Conservation (phyloP, 345 rosid genomes). For the Aquilaria sinensis region DNA sequence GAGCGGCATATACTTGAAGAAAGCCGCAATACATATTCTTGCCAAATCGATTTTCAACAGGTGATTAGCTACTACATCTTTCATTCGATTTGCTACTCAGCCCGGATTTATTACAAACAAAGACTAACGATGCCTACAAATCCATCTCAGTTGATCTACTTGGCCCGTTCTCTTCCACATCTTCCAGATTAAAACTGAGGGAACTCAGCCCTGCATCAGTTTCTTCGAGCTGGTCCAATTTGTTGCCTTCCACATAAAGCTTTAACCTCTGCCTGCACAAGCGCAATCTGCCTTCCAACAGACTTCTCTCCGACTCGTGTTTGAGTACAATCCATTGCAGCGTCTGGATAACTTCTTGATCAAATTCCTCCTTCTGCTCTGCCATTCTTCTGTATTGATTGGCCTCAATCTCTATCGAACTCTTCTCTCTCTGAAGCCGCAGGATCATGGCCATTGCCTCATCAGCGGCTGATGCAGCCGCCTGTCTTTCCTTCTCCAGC, state of each 20-base stretch:
- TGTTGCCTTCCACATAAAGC: slow-evolving; percentile 19
- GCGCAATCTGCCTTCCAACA: slow-evolving; percentile 30
- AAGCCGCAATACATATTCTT: too few species aligned
- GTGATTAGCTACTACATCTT: too few species aligned
- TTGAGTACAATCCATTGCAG: slow-evolving; percentile 47
- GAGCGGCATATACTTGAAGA: too few species aligned
- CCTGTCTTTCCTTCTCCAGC: slow-evolving; percentile 70
- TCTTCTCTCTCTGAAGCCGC: slow-evolving; percentile 67
- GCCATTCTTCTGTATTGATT: slow-evolving; percentile 49
- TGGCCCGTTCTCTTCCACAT: slow-evolving; percentile 10
- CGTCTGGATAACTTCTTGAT: slow-evolving; percentile 53
- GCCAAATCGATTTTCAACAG: too few species aligned
- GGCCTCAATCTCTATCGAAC: slow-evolving; percentile 48
- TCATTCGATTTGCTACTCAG: too few species aligned
- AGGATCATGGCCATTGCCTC: slow-evolving; percentile 89
- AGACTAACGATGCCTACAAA: slow-evolving; percentile 10
- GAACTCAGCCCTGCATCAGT: slow-evolving; percentile 12
- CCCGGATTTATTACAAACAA: neutral
- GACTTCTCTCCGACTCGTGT: slow-evolving; percentile 32
- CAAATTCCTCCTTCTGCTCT: slow-evolving; percentile 47
- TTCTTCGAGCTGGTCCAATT: slow-evolving; percentile 19
- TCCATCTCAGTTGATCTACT: slow-evolving; percentile 17
- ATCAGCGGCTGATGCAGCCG: slow-evolving; percentile 61
- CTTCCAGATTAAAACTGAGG: slow-evolving; percentile 14
- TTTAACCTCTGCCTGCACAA: slow-evolving; percentile 21